Conservation (phyloP, 805 yeast species). For the Spathaspora passalidarum region DNA sequence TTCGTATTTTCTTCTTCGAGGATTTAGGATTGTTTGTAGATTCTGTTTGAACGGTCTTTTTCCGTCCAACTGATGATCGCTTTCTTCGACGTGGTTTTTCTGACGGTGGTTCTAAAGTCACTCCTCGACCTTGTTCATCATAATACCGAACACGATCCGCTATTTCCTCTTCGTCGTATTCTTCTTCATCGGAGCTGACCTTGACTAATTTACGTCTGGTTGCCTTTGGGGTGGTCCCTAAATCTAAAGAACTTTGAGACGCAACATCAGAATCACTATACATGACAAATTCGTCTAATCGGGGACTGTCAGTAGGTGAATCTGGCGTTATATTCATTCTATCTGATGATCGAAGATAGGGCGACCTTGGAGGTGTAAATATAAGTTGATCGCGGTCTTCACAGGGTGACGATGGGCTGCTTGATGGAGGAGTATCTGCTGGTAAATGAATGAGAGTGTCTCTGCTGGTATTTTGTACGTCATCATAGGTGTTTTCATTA, state of each 20-base stretch:
- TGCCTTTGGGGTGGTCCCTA: slow-evolving; percentile 3
- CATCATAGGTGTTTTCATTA: too few relatives aligned
- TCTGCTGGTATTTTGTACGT: background rate
- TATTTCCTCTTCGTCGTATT: slow-evolving; percentile 1
- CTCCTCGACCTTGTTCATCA: background rate
- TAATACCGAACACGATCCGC: background rate
- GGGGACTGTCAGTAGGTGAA: background rate
- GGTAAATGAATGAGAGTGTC: background rate
- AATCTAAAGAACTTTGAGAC: slow-evolving; percentile 27
- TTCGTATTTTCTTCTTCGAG: slow-evolving; percentile 14
- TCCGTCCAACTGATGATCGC: slow-evolving; percentile 1
- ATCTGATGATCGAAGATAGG: slow-evolving; percentile 3
- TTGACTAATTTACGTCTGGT: background rate
- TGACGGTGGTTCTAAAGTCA: background rate
- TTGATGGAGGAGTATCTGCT: background rate
- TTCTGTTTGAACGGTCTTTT: background rate
- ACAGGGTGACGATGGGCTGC: background rate
- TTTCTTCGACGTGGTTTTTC: slow-evolving; percentile 3
- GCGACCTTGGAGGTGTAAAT: slow-evolving; percentile 7
- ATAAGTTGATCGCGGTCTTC: background rate
- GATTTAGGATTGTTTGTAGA: background rate
- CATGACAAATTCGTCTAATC: slow-evolving; percentile 27
- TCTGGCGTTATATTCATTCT: background rate
- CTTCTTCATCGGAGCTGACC: slow-evolving; percentile 4
- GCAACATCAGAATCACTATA: slow-evolving; percentile 35